Base-by-base conservation (phyloP, 176 grass and related monocot species). In the Typha latifolia region DNA sequence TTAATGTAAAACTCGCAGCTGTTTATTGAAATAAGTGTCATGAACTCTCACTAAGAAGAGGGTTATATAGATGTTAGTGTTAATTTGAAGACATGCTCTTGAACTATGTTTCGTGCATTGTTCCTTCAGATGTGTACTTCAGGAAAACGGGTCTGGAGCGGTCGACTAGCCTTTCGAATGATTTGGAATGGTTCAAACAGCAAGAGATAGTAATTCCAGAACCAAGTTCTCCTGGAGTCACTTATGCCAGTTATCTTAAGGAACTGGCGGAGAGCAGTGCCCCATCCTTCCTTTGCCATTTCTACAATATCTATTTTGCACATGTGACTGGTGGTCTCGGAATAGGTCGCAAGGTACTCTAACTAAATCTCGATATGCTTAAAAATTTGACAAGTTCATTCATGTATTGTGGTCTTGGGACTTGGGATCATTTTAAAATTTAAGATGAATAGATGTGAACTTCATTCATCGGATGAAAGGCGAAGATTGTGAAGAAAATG, bases 291-390 rank as follows among this genome's bases (percentile, higher is more conserved):
- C 85, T 97, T 49, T 92, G 85, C n/a, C 88, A 97, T 71, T 87
- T 84, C 76, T 92, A 97, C 80, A 92, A 92, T 72, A 87, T 97
- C n/a, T 97, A 90, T 79, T 97, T 92, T 78, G 78, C 88, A 15
- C 88, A 97, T 71, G 72, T 75, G 67, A 84, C 88, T 71, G 93
- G 93, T 64, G 93, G 93, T 12, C 49, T 89, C 34, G 66, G 48
- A 12, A 82, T 97, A 56, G 93, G 85, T 76, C 73, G 72, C 56
- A 92, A 97, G 93, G 93, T 91, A 56, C 2, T 57, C 1, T 37
- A 37, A 37, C 32, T 4, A 34, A 34, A 34, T 34, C 32, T 34
- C 32, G 3, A 5, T 4, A 37, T 37, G 34, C 34, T 37, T 37
- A 37, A 37, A 37, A 37, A 5, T 0, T 6, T 37, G 34, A 37